Conservation (phyloP, 139 green algal genomes). For the Bryopsis sp. region DNA sequence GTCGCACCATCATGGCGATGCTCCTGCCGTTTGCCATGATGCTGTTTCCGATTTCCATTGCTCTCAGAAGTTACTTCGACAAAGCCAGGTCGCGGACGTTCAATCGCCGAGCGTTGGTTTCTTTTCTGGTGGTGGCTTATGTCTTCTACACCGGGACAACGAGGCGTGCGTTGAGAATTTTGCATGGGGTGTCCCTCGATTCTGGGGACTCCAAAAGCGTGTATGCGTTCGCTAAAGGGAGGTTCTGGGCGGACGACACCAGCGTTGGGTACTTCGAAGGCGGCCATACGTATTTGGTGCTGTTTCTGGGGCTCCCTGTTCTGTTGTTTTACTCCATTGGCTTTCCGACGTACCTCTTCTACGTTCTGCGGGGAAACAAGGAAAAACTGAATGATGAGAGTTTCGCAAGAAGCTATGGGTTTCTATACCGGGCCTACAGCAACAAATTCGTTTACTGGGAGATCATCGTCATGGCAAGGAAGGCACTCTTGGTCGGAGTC, state of each 20-base stretch:
- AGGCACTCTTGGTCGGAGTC: neutral
- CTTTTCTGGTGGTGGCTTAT: neutral
- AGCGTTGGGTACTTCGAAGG: neutral
- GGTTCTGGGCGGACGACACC: too few species aligned
- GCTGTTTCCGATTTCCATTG: too few species aligned
- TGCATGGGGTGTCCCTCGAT: neutral
- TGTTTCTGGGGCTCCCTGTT: too few species aligned
- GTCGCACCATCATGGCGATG: too few species aligned
- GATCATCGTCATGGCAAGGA: neutral
- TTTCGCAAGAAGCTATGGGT: neutral
- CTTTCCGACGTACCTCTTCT: neutral
- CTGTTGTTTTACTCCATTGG: neutral
- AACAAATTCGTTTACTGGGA: neutral
- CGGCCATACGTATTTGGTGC: too few species aligned
- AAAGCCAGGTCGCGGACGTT: too few species aligned
- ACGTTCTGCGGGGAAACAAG: too few species aligned
- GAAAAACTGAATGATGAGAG: neutral
- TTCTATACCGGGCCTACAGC: neutral
- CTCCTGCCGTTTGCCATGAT: too few species aligned
- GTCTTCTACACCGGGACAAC: too few species aligned
- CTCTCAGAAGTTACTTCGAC: too few species aligned
- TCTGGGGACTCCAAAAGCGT: too few species aligned
- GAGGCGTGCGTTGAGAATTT: neutral
- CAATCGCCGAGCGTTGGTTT: too few species aligned
- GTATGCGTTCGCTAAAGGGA: neutral